Conservation (phyloP, 768 basidiomycete genomes). For the Suillus variegatus region DNA sequence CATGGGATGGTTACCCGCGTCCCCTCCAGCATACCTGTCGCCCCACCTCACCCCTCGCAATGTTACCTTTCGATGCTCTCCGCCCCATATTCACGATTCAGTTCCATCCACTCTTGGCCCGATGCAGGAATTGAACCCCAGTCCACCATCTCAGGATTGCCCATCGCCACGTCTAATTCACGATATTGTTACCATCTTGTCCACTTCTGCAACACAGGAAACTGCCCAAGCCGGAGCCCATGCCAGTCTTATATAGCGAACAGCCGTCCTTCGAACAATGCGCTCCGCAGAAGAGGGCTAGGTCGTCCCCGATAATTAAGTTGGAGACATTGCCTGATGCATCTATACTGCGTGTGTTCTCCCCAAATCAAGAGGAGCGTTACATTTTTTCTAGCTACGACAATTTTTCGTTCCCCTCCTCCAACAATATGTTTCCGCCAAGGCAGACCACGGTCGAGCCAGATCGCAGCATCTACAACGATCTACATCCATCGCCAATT, state of each 20-base stretch:
- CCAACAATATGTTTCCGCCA: not conserved
- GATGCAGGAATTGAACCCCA: slow-evolving; percentile 3
- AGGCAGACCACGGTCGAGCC: slow-evolving; percentile 8
- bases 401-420: not conserved
- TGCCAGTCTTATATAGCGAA: not conserved
- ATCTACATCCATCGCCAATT: slow-evolving; percentile 44
- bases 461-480: not conserved
- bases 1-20: slow-evolving; percentile 18
- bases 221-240: not conserved
- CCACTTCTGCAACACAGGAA: slow-evolving; percentile 18
- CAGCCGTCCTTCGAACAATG: not conserved
- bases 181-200: slow-evolving; percentile 33
- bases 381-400: not conserved
- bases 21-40: not conserved
- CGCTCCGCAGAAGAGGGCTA: not conserved
- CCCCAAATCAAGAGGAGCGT: not conserved
- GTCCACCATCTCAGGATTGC: slow-evolving; percentile 10
- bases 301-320: not conserved
- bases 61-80: not conserved
- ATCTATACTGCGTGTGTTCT: not conserved
- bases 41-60: slow-evolving; percentile 5
- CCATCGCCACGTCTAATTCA: slow-evolving; percentile 32
- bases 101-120: not conserved
- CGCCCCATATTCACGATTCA: not conserved
- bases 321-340: not conserved